A percentile compares a stretch with the other conserved stretches of the same genome.
phyloP scores from a whole-genome alignment of 306 rosid genomes.

The Vigna angularis region DNA sequence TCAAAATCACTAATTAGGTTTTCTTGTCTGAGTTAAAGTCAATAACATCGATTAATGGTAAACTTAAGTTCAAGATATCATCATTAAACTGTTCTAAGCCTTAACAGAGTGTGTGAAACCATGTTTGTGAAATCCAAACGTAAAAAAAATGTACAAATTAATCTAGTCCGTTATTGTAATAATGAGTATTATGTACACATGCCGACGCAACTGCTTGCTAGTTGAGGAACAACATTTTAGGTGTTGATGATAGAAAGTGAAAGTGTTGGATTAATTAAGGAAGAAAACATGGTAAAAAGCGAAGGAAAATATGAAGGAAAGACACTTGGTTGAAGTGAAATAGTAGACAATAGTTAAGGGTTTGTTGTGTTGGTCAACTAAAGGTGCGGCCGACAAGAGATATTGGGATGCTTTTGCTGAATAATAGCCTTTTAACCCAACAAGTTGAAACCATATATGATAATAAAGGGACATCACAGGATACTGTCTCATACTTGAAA shows the following conservation, averaged over 20 bases:
- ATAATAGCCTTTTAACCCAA: conserved; percentile 45
- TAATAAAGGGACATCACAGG: conserved; percentile 37
- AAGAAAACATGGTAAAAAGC: conserved; percentile 25
- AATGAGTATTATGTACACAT: conserved; percentile 11
- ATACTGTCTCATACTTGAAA: conserved; percentile 33
- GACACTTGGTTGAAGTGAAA: conserved; percentile 18
- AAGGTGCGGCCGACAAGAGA: conserved; percentile 51
- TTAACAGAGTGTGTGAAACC: conserved; percentile 8
- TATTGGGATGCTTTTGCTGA: conserved; percentile 46
- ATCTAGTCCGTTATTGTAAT: neutral
- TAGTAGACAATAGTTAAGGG: neutral
- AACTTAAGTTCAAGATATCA: conserved; percentile 36
- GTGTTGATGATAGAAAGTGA: neutral
- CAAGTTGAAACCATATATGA: conserved; percentile 22
- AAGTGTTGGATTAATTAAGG: neutral
- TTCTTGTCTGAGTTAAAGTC: conserved; percentile 42
- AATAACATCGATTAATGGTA: conserved; percentile 8
- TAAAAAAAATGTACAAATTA: neutral
- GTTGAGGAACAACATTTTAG: conserved; percentile 7
- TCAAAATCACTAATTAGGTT: conserved; percentile 39
- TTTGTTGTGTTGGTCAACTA: conserved; percentile 50
- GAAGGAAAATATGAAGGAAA: neutral
- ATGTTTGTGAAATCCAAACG: neutral
- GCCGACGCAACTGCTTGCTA: conserved; percentile 25
- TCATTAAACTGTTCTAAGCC: conserved; percentile 14